Conservation (phyloP, 1,284 basidiomycete species). For the Microbotryum intermedium region DNA sequence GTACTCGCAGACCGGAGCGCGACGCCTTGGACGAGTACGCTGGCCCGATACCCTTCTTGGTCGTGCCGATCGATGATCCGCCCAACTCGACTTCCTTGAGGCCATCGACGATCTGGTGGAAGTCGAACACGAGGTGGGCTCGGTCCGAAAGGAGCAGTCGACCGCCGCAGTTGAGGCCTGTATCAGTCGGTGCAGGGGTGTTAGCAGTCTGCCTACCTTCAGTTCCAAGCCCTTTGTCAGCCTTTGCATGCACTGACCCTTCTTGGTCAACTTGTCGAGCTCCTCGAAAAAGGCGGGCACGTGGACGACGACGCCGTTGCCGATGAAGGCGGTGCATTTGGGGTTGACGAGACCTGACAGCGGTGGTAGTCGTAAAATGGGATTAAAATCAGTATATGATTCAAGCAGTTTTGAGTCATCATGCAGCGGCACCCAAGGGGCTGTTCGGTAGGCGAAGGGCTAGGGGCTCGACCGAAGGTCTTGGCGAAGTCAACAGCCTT, state of each 20-base stretch:
- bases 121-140: conserved; percentile 94
- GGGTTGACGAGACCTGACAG: conserved; percentile 79
- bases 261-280: conserved; percentile 72
- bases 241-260: conserved; percentile 52
- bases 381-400: not conserved
- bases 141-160: conserved; percentile 91
- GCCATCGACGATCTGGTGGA: conserved; percentile 98
- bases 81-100: conserved; percentile 96
- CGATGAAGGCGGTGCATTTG: conserved; percentile 77
- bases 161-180: conserved; percentile 76
- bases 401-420: too few species aligned
- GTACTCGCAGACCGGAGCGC: conserved; percentile 86
- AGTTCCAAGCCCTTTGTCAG: too few species aligned
- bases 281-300: conserved; percentile 91
- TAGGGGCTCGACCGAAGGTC: too few species aligned
- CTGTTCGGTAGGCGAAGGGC: too few species aligned
- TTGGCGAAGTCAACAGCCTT: too few species aligned
- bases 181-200: not conserved
- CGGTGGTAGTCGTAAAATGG: too few species aligned
- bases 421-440: too few species aligned
- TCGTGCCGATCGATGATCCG: conserved; percentile 89
- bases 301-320: conserved; percentile 89
- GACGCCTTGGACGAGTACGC: conserved; percentile 97
- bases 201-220: too few species aligned
- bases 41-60: conserved; percentile 96